Conservation (phyloP, 179 eudicot species). For the Vitellaria paradoxa region DNA sequence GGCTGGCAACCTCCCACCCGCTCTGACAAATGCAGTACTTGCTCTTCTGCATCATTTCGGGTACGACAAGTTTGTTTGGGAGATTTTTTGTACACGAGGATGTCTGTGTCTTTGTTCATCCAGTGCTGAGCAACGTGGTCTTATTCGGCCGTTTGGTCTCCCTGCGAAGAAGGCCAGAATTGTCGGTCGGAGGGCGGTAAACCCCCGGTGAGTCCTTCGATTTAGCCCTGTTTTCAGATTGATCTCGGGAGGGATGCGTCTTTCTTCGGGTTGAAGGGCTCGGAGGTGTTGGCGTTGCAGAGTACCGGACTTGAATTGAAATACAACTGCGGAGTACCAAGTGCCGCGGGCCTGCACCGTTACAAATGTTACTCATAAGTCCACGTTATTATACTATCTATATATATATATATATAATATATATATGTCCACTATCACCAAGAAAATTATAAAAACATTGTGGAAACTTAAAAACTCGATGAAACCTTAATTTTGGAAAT, state of each 20-base stretch:
- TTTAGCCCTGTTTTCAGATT: constrained; percentile 29
- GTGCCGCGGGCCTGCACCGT: constrained; percentile 36
- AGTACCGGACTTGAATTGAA: constrained; percentile 39
- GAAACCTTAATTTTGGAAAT: no score
- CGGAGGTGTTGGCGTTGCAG: constrained; percentile 52
- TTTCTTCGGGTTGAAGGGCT: constrained; percentile 44
- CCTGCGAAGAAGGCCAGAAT: constrained; percentile 47
- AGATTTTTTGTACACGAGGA: constrained; percentile 22
- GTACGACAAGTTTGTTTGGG: constrained; percentile 24
- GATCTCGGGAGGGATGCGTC: constrained; percentile 46
- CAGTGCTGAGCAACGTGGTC: constrained; percentile 32
- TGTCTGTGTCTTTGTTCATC: constrained; percentile 35
- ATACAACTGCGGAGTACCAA: constrained; percentile 31
- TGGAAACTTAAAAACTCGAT: no score
- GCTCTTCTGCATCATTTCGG: constrained; percentile 39
- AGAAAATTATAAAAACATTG: no score
- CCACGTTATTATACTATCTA: no score
- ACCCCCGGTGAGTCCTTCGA: constrained; percentile 20
- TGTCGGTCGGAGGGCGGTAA: constrained; percentile 26
- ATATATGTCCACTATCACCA: no score
- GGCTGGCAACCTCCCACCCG: constrained; percentile 52
- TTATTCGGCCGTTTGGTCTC: constrained; percentile 29
- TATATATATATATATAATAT: no score
- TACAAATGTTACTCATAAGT: no score
- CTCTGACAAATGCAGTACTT: constrained; percentile 45